Percentiles rank a stretch among this genome's conserved stretches.
These are phyloP conservation scores for Colletotrichum limetticola DNA, from an alignment of 2,329 filamentous ascomycete genomes.

Conservation along the genomic window DNA sequence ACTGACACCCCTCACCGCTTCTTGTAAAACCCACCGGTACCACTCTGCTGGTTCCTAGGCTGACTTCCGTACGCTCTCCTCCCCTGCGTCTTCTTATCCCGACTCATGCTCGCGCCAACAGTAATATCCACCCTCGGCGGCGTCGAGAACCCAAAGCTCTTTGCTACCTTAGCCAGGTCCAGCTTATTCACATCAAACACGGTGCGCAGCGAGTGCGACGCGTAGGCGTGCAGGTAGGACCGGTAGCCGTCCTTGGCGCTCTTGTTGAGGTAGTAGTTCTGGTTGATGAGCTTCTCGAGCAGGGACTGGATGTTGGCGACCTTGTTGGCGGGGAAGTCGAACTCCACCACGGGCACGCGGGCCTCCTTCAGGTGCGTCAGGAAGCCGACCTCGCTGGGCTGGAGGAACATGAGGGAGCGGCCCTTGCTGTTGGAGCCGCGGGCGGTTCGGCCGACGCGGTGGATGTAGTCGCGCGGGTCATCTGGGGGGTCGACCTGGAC, in stretches of 20 bases:
- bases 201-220: conserved; percentile 70
- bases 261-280: conserved; percentile 98
- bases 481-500: conserved; percentile 96
- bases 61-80: conserved; percentile 82
- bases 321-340: conserved; percentile 93
- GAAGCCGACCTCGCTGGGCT: conserved; percentile 93
- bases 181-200: conserved; percentile 85
- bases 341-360: conserved; percentile 93
- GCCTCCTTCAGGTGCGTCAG: conserved; percentile 90
- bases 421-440: conserved; percentile 86
- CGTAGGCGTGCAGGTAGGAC: conserved; percentile 94
- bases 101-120: conserved; percentile 82
- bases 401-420: conserved; percentile 90
- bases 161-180: conserved; percentile 85
- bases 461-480: conserved; percentile 91
- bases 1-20: conserved; percentile 36
- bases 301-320: conserved; percentile 91
- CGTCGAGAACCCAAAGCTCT: conserved; percentile 82
- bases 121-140: conserved; percentile 86
- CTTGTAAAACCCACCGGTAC: conserved; percentile 44
- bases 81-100: conserved; percentile 74
- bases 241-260: conserved; percentile 81
- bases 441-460: conserved; percentile 94
- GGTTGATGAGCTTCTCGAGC: conserved; percentile 90
- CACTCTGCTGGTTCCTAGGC: conserved; percentile 64